These are phyloP conservation scores for Chloromonas sp. DNA, from an alignment of 163 green algal genomes.

Conservation along the genomic window DNA sequence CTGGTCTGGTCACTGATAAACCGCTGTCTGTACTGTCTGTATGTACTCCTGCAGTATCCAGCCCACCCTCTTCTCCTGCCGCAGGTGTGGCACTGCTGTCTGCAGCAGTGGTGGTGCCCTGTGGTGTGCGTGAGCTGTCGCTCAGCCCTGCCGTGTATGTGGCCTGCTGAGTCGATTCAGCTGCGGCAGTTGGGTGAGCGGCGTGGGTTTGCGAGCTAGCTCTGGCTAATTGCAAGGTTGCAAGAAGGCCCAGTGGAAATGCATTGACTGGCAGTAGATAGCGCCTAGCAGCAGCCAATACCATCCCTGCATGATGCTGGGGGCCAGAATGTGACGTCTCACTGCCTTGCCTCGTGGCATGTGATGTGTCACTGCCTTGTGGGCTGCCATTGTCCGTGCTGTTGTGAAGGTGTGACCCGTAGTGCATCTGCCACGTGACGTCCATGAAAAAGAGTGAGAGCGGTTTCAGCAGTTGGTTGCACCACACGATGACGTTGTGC, in stretches of 20 bases:
- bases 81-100: neutral
- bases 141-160: no score
- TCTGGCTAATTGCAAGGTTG: neutral
- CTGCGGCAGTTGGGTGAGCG: no score
- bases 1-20: neutral
- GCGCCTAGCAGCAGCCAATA: no score
- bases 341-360: neutral
- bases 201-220: no score
- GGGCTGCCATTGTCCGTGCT: neutral
- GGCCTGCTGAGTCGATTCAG: no score
- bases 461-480: conserved; percentile 55
- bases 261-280: no score
- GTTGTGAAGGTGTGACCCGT: neutral
- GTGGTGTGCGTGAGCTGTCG: no score
- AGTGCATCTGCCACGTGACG: neutral
- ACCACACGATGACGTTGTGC: conserved; percentile 61
- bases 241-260: neutral
- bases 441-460: conserved; percentile 20
- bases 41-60: neutral
- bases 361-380: neutral
- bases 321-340: no score
- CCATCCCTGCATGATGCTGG: no score
- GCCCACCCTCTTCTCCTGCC: neutral
- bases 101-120: neutral
- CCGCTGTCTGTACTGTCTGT: neutral